Percentiles rank a stretch among this genome's conserved stretches.
These are phyloP conservation scores for Collybia mongolica DNA, from an alignment of 768 basidiomycete genomes.

Conservation along the genomic window DNA sequence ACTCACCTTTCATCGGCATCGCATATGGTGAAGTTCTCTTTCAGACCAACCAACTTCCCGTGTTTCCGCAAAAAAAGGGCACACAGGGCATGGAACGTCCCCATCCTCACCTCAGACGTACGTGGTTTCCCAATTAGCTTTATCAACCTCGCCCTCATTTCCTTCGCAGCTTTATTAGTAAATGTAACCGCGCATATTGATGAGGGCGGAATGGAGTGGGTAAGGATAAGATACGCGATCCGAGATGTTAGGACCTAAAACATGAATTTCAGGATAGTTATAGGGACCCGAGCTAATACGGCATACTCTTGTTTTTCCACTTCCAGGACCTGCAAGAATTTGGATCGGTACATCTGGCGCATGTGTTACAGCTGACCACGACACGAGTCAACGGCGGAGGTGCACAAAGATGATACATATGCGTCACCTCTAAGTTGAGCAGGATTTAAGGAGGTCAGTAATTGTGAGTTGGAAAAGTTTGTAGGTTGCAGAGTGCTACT, in stretches of 20 bases:
- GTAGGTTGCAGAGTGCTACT: too few species aligned
- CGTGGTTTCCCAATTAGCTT: slow-evolving; percentile 62
- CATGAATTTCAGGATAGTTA: not conserved
- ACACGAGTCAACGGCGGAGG: not conserved
- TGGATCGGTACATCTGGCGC: slow-evolving; percentile 64
- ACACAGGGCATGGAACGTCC: slow-evolving; percentile 80
- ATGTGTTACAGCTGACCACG: slow-evolving; percentile 59
- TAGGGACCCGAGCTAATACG: not conserved
- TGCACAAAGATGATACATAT: not conserved
- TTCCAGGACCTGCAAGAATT: slow-evolving; percentile 78
- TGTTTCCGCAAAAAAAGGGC: slow-evolving; percentile 71
- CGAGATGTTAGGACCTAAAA: slow-evolving; percentile 61
- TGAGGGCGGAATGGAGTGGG: slow-evolving; percentile 47
- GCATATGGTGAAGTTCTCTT: slow-evolving; percentile 78
- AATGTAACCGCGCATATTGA: slow-evolving; percentile 82
- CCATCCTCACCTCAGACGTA: slow-evolving; percentile 58
- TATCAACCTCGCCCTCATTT: slow-evolving; percentile 73
- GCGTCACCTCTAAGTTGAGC: slow-evolving; percentile 37
- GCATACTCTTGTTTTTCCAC: slow-evolving; percentile 66
- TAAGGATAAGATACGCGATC: slow-evolving; percentile 62
- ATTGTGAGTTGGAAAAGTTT: not conserved
- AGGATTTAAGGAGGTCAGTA: slow-evolving; percentile 27
- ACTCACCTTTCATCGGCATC: slow-evolving; percentile 75
- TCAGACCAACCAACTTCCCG: slow-evolving; percentile 52
- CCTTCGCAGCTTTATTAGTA: slow-evolving; percentile 87